Evolutionary conservation across 768 basidiomycete species (phyloP).

Genomic region (Rhodotorula kratochvilovae): DNA sequence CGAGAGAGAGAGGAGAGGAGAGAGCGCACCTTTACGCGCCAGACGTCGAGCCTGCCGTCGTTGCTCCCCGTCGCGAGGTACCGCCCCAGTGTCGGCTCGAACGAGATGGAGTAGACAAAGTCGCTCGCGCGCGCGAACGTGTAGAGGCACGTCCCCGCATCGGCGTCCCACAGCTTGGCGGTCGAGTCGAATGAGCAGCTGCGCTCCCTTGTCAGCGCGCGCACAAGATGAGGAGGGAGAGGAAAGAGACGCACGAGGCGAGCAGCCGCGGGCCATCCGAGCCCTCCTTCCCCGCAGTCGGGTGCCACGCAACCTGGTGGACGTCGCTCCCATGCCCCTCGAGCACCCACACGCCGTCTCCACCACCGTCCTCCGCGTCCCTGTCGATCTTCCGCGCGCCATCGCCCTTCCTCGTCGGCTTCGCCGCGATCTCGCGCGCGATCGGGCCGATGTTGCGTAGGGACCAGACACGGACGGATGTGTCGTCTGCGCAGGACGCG

Average conservation of each 20-base stretch:
- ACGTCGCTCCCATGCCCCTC: slow-evolving; percentile 41
- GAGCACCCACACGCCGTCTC: slow-evolving; percentile 27
- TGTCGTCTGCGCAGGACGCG: slow-evolving; percentile 46
- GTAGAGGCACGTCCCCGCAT: slow-evolving; percentile 68
- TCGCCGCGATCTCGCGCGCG: slow-evolving; percentile 1
- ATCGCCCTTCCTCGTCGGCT: slow-evolving; percentile 9
- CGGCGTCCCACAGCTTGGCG: slow-evolving; percentile 75
- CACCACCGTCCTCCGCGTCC: slow-evolving; percentile 23
- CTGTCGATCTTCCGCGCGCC: slow-evolving; percentile 22
- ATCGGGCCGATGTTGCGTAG: slow-evolving; percentile 30
- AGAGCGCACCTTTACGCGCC: slow-evolving; percentile 59
- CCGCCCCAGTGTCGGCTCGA: slow-evolving; percentile 64
- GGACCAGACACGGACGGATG: slow-evolving; percentile 45
- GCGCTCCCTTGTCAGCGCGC: background rate
- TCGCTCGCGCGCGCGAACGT: slow-evolving; percentile 67
- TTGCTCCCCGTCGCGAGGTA: slow-evolving; percentile 72
- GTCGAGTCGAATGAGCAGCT: slow-evolving; percentile 78
- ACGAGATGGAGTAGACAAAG: slow-evolving; percentile 67
- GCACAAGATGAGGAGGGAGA: background rate
- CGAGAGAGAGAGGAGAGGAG: background rate
- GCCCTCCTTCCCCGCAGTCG: slow-evolving; percentile 13
- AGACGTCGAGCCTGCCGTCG: slow-evolving; percentile 71
- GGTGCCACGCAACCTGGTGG: slow-evolving; percentile 41
- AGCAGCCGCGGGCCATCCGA: slow-evolving; percentile 22
- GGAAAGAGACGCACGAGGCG: slow-evolving; percentile 39